These are phyloP conservation scores for Xylariaceae sp. DNA, from an alignment of 2,329 filamentous ascomycete species.

Conservation along the genomic window DNA sequence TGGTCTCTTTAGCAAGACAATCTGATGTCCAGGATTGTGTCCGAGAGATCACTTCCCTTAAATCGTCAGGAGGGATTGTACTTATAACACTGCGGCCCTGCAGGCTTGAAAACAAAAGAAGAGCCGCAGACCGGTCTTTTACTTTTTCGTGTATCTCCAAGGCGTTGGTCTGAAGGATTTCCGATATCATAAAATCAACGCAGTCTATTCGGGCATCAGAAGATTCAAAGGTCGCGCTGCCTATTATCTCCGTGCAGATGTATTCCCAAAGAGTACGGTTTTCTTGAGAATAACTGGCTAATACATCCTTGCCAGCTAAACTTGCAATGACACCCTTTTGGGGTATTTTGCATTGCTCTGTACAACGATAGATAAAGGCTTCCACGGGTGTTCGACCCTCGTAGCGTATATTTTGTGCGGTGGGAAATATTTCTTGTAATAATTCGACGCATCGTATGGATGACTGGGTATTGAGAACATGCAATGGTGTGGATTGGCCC, in stretches of 20 bases:
- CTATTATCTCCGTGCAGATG: too few species aligned
- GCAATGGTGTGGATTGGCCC: neutral
- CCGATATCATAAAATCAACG: too few species aligned
- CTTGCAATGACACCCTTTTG: neutral
- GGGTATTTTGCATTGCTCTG: neutral
- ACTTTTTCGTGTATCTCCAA: conserved; percentile 5
- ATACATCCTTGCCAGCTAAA: neutral
- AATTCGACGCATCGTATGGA: conserved; percentile 1
- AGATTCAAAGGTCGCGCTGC: too few species aligned
- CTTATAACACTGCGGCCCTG: accelerated
- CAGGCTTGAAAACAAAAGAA: neutral
- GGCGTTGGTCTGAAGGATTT: neutral
- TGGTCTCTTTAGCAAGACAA: neutral
- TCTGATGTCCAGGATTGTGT: neutral
- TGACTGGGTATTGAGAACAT: neutral
- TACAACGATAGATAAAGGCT: neutral
- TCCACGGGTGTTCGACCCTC: neutral
- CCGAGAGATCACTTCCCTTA: neutral
- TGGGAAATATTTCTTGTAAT: neutral
- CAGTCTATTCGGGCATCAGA: too few species aligned
- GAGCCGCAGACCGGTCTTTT: neutral
- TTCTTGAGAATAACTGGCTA: neutral
- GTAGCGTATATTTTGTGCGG: neutral
- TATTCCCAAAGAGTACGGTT: neutral
- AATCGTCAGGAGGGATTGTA: accelerated